Evolutionary conservation across 2,329 filamentous ascomycete species (phyloP), one percentile per base, ranked within the genome.

Genomic region (Zasmidium cellare): DNA sequence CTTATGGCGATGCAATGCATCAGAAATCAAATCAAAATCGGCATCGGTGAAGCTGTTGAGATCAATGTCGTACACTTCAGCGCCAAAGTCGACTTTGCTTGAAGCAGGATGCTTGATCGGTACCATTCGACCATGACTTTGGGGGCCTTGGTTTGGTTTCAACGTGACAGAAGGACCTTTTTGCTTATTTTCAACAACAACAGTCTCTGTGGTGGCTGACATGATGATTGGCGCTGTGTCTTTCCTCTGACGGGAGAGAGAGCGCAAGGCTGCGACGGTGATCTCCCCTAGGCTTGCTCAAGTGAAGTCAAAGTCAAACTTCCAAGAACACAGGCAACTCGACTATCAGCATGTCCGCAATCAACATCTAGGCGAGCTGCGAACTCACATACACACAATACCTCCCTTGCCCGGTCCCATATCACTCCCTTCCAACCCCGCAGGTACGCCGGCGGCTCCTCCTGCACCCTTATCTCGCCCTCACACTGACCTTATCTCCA

Each of bases 1-100:
- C 48, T 61, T 61, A 28, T 61, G 58, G 49, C 53, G 44, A 38
- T 61, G 56, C 23, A 61, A 45, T 22, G 59, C 59, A 48, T 59
- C 59, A 19, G 25, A 51, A 20, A 61, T 61, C 9, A 61, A 54
- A 20, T 51, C 53, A 28, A 61, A 61, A 48, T 61, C 59, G 19
- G 52, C 56, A 47, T 56, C 56, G 9, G 44, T 56, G 49, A 61
- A 59, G 35, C 56, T 38, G 53, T 61, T 61, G 19, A 61, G 46
- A 46, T 61, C 59, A 28, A 61, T 59, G 12, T 49, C 59, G 31
- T 54, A 56, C 19, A 61, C 46, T 23, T 61, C 59, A 45, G 59
- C 56, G n/a, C 56, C 59, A 28, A 61, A 61, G 35, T 56, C 59
- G 38, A 56, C 56, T 12, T 56, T 58, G 51, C 58, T 61, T 3